Conservation (phyloP, 1,284 basidiomycete species). For the Sanguinoderma infundibulare region DNA sequence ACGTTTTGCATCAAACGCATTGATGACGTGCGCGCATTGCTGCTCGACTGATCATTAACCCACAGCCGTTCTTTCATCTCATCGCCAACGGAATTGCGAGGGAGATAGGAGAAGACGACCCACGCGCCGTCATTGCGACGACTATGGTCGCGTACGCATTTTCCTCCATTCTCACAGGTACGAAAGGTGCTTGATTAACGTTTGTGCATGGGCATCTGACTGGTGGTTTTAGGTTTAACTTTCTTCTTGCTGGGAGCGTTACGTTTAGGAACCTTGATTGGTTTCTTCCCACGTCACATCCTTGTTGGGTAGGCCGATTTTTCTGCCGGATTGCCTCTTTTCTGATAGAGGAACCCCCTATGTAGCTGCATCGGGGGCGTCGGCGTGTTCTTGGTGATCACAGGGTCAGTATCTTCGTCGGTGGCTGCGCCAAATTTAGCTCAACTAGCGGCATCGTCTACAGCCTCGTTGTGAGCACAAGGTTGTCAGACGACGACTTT, state of each 20-base stretch:
- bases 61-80: conserved; percentile 96
- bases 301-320: conserved; percentile 71
- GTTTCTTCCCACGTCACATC: conserved; percentile 97
- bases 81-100: conserved; percentile 79
- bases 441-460: neutral
- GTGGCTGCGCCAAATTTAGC: no score
- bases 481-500: conserved; percentile 84
- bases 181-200: conserved; percentile 21
- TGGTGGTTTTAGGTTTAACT: conserved; percentile 58
- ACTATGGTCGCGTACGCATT: conserved; percentile 91
- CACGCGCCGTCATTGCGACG: conserved; percentile 82
- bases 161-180: conserved; percentile 90
- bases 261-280: conserved; percentile 84
- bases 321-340: neutral
- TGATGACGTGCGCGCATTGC: neutral
- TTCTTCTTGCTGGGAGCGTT: conserved; percentile 89
- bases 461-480: conserved; percentile 84
- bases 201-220: neutral
- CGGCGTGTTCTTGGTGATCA: conserved; percentile 89
- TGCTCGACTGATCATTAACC: neutral
- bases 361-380: conserved; percentile 96
- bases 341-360: neutral
- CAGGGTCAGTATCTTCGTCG: conserved; percentile 59
- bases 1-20: conserved; percentile 36
- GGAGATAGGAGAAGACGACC: conserved; percentile 75